Percentiles rank a stretch among this genome's conserved stretches.
phyloP scores from a whole-genome alignment of 2,329 filamentous ascomycete genomes.

The Sporothrix euskadiensis region DNA sequence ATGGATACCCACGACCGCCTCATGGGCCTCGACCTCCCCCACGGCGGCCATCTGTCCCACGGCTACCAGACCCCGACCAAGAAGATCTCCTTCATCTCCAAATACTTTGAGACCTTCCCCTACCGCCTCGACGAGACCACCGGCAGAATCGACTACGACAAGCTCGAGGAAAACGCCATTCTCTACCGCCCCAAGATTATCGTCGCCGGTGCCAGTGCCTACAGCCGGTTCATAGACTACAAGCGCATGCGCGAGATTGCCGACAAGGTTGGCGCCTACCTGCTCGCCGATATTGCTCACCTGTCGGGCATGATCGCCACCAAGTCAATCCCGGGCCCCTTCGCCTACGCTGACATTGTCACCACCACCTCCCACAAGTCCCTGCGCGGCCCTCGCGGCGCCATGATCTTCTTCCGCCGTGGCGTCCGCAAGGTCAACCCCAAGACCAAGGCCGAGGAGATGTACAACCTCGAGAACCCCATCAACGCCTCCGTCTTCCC shows the following conservation, averaged over 20 bases:
- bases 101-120: constrained; percentile 97
- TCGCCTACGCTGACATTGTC: constrained; percentile 87
- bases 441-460: constrained; percentile 80
- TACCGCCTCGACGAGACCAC: constrained; percentile 90
- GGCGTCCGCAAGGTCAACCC: constrained; percentile 79
- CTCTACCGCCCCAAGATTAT: constrained; percentile 95
- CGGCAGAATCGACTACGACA: constrained; percentile 92
- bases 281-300: constrained; percentile 95
- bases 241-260: constrained; percentile 85
- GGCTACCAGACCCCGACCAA: constrained; percentile 93
- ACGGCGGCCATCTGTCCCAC: constrained; percentile 93
- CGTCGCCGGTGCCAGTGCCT: constrained; percentile 91
- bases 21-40: constrained; percentile 95
- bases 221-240: constrained; percentile 96
- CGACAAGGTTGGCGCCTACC: constrained; percentile 88
- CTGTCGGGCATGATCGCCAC: constrained; percentile 93
- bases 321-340: constrained; percentile 87
- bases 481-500: constrained; percentile 98
- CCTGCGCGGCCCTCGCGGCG: constrained; percentile 87
- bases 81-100: constrained; percentile 97
- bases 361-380: constrained; percentile 99
- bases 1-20: constrained; percentile 90
- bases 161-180: constrained; percentile 80
- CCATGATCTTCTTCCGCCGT: constrained; percentile 98
- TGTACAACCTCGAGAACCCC: constrained; percentile 87